phyloP scores from a whole-genome alignment of 1,284 basidiomycete species.

The Irpex lacteus region DNA sequence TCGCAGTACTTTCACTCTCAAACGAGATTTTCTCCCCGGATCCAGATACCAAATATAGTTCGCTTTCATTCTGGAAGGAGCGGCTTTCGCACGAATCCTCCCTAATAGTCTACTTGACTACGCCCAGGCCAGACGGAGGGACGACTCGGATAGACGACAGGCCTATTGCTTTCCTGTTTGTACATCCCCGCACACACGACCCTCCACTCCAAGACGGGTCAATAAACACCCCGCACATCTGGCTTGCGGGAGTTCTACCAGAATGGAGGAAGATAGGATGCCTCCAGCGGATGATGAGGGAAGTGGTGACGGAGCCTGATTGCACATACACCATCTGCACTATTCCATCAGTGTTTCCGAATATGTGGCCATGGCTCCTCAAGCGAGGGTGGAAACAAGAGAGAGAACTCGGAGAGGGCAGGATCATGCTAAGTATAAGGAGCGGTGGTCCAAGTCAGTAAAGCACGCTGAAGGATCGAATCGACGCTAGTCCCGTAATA shows the following conservation, averaged over 20 bases:
- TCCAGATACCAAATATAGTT: conserved; percentile 22
- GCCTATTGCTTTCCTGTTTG: conserved; percentile 24
- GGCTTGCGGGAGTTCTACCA: conserved; percentile 26
- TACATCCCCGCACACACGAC: conserved; percentile 19
- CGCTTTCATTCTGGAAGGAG: conserved; percentile 20
- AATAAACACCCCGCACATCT: conserved; percentile 21
- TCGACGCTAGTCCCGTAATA: too few relatives aligned
- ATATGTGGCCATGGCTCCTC: conserved; percentile 28
- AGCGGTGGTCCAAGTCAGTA: neutral
- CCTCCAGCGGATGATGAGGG: conserved; percentile 22
- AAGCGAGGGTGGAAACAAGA: conserved; percentile 24
- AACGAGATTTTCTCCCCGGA: conserved; percentile 24
- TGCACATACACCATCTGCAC: conserved; percentile 24
- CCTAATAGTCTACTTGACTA: conserved; percentile 21
- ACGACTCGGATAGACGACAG: neutral
- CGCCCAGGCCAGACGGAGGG: neutral
- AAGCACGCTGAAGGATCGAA: neutral
- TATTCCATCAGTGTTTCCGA: conserved; percentile 21
- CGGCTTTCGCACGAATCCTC: conserved; percentile 20
- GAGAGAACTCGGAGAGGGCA: conserved; percentile 21
- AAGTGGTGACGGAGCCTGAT: conserved; percentile 7
- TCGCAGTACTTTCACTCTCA: conserved; percentile 17
- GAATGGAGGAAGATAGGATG: conserved; percentile 22
- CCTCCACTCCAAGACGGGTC: conserved; percentile 18
- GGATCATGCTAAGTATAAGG: conserved; percentile 21